Percentiles rank a stretch among this genome's conserved stretches.
These are phyloP conservation scores for Penicillium hesseltinei DNA, from an alignment of 2,329 filamentous ascomycete species.

Conservation along the genomic window DNA sequence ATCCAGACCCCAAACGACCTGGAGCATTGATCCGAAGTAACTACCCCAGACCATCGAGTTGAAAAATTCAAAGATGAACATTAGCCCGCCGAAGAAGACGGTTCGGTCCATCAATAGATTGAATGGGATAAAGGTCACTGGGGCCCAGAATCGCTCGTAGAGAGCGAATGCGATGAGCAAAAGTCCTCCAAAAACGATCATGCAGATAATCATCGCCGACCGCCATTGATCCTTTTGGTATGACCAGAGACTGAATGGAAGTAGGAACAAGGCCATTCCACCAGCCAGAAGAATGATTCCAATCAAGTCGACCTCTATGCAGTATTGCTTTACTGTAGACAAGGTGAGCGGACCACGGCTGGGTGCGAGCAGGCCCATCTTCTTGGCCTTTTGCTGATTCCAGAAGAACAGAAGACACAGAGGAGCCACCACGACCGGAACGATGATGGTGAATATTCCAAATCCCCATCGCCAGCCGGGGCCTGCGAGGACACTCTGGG, in stretches of 20 bases:
- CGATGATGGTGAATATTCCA: conserved; percentile 61
- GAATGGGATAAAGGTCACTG: conserved; percentile 22
- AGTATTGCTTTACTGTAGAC: conserved; percentile 54
- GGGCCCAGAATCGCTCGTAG: conserved; percentile 20
- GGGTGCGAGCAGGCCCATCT: conserved; percentile 51
- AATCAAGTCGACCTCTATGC: conserved; percentile 58
- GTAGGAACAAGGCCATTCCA: conserved; percentile 28
- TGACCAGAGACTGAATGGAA: conserved; percentile 27
- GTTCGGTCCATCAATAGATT: conserved; percentile 19
- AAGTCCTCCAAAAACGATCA: conserved; percentile 20
- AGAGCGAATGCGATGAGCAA: conserved; percentile 12
- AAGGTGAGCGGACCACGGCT: conserved; percentile 46
- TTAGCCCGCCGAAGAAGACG: conserved; percentile 12
- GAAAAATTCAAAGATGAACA: conserved; percentile 11
- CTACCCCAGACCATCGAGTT: conserved; percentile 19
- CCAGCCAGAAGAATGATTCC: conserved; percentile 31
- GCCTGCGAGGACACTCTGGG: conserved; percentile 48
- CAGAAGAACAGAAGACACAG: conserved; percentile 54
- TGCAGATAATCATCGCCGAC: conserved; percentile 24
- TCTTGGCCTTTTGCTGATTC: conserved; percentile 58
- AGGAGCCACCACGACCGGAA: conserved; percentile 56
- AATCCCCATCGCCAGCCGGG: conserved; percentile 28
- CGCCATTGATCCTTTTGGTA: conserved; percentile 17
- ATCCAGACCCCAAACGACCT: conserved; percentile 14
- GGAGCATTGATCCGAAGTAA: conserved; percentile 17